phyloP scores from a whole-genome alignment of 2,329 filamentous ascomycete genomes.

The Verticillium isaacii region DNA sequence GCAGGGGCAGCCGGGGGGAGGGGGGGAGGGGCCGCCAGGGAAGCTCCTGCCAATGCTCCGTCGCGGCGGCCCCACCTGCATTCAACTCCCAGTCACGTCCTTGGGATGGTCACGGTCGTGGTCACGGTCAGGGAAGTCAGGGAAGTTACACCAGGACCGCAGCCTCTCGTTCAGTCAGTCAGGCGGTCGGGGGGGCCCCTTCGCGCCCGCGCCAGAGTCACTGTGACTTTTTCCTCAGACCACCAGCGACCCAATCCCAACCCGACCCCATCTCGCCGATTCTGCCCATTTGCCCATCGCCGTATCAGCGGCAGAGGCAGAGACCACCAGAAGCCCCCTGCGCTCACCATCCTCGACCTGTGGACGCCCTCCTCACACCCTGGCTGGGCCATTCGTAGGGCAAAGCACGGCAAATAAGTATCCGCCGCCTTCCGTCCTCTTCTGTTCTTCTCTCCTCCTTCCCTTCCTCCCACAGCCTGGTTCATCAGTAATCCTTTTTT shows the following conservation, averaged over 20 bases:
- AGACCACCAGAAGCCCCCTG: conserved; percentile 7
- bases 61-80: neutral
- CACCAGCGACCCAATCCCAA: neutral
- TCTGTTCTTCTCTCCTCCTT: conserved; percentile 28
- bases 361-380: neutral
- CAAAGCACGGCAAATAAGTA: conserved; percentile 33
- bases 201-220: neutral
- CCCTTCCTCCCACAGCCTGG: neutral
- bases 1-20: neutral
- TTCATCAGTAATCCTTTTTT: conserved; percentile 11
- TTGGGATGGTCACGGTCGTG: neutral
- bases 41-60: conserved; percentile 2
- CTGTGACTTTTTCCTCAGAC: neutral
- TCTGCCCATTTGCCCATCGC: neutral
- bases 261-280: neutral
- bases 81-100: conserved; percentile 1
- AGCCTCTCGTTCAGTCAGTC: neutral
- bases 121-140: neutral
- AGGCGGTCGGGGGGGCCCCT: neutral
- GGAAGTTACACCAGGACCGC: conserved; percentile 1
- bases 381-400: neutral
- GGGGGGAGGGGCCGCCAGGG: conserved; percentile 8
- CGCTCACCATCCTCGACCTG: conserved; percentile 4
- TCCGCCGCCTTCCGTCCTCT: conserved; percentile 24
- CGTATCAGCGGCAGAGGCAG: neutral